Conservation (phyloP, 257 asterid species). For the Penstemon eatonii region DNA sequence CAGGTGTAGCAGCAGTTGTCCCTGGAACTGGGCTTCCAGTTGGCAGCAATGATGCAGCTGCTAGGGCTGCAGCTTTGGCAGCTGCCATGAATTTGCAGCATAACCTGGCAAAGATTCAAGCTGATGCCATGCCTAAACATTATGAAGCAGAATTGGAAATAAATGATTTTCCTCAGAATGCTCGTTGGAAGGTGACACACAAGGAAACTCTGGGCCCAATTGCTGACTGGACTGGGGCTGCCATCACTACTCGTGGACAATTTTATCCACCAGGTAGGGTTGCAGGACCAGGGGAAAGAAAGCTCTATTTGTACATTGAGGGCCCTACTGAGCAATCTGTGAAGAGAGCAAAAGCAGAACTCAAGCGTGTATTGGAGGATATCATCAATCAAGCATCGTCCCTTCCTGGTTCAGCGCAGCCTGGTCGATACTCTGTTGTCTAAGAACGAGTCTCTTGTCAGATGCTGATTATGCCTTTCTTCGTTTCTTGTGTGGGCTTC, state of each 20-base stretch:
- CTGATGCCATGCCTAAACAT: constrained; percentile 80
- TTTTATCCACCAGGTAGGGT: constrained; percentile 69
- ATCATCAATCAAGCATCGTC: constrained; percentile 75
- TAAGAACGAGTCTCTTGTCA: constrained; percentile 30
- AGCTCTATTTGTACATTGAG: constrained; percentile 88
- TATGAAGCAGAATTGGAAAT: constrained; percentile 89
- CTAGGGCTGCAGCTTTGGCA: constrained; percentile 70
- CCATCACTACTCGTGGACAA: constrained; percentile 88
- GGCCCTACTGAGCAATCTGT: constrained; percentile 92
- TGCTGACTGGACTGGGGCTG: constrained; percentile 96
- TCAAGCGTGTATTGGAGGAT: constrained; percentile 89
- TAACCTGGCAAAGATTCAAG: constrained; percentile 83
- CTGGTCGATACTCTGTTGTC: constrained; percentile 79
- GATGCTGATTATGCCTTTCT: background rate
- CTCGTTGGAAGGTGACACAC: constrained; percentile 97
- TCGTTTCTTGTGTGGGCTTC: background rate
- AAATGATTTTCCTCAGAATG: constrained; percentile 90
- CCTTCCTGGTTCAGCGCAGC: constrained; percentile 91
- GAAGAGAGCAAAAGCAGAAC: constrained; percentile 83
- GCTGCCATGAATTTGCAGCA: constrained; percentile 86
- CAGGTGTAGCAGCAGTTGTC: constrained; percentile 40
- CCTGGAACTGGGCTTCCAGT: constrained; percentile 41
- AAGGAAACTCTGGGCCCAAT: constrained; percentile 93
- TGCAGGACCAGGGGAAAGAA: constrained; percentile 75
- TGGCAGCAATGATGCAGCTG: constrained; percentile 60